Percentiles rank a stretch among this genome's conserved stretches.
Evolutionary conservation across 2,329 filamentous ascomycete genomes (phyloP).

Genomic region (Neocucurbitaria cava): DNA sequence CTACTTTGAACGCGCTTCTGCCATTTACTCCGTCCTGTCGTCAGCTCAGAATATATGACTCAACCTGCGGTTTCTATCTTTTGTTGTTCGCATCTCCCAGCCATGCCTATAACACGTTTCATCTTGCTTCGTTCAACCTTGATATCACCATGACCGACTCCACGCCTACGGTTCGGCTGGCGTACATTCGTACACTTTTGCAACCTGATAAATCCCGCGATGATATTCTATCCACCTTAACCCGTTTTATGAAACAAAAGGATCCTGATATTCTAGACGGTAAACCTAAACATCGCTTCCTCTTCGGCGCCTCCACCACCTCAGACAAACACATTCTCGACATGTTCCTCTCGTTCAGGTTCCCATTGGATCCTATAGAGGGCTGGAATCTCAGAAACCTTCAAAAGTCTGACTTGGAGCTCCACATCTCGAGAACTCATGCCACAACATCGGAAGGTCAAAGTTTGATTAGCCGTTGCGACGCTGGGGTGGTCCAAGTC

Average conservation of each 20-base stretch:
- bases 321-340: background rate
- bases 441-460: background rate
- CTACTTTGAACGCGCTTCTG: too few relatives aligned
- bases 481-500: background rate
- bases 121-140: too few relatives aligned
- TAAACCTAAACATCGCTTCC: background rate
- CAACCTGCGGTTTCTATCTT: too few relatives aligned
- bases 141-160: background rate
- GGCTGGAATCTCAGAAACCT: too few relatives aligned
- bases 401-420: background rate
- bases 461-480: background rate
- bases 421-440: background rate
- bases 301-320: background rate
- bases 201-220: background rate
- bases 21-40: too few relatives aligned
- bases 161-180: background rate
- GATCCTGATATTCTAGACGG: background rate
- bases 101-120: too few relatives aligned
- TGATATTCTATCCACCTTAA: background rate
- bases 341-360: background rate
- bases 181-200: background rate
- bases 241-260: background rate
- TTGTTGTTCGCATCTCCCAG: too few relatives aligned
- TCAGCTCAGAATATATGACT: too few relatives aligned
- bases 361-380: background rate